Conservation (phyloP, 2,329 filamentous ascomycete genomes). For the Dactylellina leptospora region DNA sequence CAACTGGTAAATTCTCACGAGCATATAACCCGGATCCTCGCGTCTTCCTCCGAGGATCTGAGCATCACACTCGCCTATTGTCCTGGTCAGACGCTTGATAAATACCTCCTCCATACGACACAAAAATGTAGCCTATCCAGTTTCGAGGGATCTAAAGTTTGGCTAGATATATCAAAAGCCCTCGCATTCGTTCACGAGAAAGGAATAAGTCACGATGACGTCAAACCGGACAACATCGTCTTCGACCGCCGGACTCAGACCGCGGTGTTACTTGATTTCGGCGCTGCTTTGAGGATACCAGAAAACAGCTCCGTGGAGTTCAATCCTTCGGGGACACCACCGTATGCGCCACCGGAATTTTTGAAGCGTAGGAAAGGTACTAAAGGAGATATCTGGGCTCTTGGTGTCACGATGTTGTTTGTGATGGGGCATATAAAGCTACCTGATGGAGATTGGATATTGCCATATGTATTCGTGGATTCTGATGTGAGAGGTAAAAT, state of each 20-base stretch:
- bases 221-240: constrained; percentile 53
- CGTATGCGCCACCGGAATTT: constrained; percentile 48
- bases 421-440: constrained; percentile 28
- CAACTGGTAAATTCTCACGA: not conserved
- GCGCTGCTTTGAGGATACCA: constrained; percentile 40
- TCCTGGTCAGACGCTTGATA: constrained; percentile 6
- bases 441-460: constrained; percentile 45
- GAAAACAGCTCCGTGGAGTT: constrained; percentile 17
- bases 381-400: constrained; percentile 48
- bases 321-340: constrained; percentile 48
- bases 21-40: constrained; percentile 10
- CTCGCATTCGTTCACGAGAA: constrained; percentile 15
- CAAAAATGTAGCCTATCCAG: constrained; percentile 5
- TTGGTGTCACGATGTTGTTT: constrained; percentile 52
- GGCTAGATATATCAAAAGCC: constrained; percentile 7
- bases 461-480: constrained; percentile 35
- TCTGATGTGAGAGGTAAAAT: constrained; percentile 1
- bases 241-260: constrained; percentile 15
- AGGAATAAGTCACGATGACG: constrained; percentile 47
- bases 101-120: not conserved
- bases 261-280: constrained; percentile 49
- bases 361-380: constrained; percentile 26
- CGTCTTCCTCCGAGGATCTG: constrained; percentile 6
- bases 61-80: constrained; percentile 11
- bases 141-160: not conserved